Base-by-base conservation (phyloP, 345 rosid species). In the Carallia pectinifolia region DNA sequence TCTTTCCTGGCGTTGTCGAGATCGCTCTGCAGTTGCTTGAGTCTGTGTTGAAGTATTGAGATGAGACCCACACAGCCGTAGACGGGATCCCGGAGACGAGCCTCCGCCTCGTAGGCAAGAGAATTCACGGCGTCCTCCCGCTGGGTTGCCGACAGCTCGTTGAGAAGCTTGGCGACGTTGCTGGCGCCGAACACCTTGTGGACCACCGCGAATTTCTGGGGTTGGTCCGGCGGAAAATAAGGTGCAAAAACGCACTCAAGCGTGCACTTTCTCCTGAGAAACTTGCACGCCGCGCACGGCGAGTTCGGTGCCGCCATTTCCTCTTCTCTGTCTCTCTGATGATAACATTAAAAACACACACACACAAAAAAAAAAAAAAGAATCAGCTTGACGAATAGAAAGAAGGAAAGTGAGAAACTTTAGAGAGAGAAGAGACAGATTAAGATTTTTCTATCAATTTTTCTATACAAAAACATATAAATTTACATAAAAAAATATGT, bases 51-150 rank as follows among this genome's bases (percentile, higher is more conserved):
- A 6, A 94, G 85, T 59, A 89, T 64, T 1, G 95, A 84, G 71
- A 94, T 88, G 19, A 86, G 74, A 10, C 96, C 92, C 33, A 91
- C 91, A 17, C 98, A 91, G 10, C 98, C 97, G 15, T 94, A 91
- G 18, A 94, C 91, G 1, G 96, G 98, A 55, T 94, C 97, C 0
- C 81, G 90, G 39, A 87, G 87, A 8, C 97, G 85, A 48, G 89
- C 85, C 71, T 94, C 95, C 0, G 98, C 97, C 58, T 94, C 97
- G 4, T 85, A 94, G 9, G 84, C 85, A 16, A 94, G 87, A 0
- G 98, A 94, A 70, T 90, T 87, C 16, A 92, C 98, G 0, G 97
- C 96, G 1, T 90, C 97, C 66, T 90, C 92, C 0, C 98, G 85
- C 34, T 82, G 85, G 0, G 67, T 12, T 23, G 85, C 73, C 7